Percentiles rank a stretch among this genome's conserved stretches.
Conservation (phyloP, 1,139 yeast species). For the Meyerozyma sp. region DNA sequence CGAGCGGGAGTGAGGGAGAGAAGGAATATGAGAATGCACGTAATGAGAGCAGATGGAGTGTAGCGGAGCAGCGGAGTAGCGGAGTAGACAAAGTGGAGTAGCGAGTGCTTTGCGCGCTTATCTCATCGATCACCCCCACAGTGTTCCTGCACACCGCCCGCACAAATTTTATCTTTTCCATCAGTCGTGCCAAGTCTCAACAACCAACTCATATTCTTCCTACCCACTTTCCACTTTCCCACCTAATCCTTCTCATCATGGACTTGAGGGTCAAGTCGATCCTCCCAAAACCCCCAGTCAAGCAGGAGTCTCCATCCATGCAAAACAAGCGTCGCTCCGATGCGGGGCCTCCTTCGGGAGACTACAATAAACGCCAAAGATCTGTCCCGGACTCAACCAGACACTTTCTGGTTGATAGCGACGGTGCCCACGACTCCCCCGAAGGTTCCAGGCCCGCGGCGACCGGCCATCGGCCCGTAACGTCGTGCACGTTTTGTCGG, state of each 20-base stretch:
- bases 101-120: too few relatives aligned
- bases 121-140: not conserved
- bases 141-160: not conserved
- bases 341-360: not conserved
- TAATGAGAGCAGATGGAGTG: too few relatives aligned
- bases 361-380: constrained; percentile 2
- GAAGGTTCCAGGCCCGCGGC: constrained; percentile 19
- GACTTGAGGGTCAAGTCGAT: constrained; percentile 29
- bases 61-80: too few relatives aligned
- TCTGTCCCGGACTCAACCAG: not conserved
- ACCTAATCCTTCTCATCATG: not conserved
- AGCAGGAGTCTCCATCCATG: constrained; percentile 2
- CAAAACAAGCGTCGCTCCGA: constrained; percentile 1
- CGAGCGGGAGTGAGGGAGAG: constrained; percentile 8
- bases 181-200: constrained; percentile 16
- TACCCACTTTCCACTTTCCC: not conserved
- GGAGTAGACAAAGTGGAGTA: too few relatives aligned
- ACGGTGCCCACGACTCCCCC: not conserved
- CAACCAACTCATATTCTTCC: not conserved
- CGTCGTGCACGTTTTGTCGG: constrained; percentile 90
- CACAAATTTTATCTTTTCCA: constrained; percentile 28
- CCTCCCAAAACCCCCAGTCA: constrained; percentile 24
- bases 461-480: constrained; percentile 71
- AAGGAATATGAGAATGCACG: too few relatives aligned
- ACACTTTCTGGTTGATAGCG: constrained; percentile 2